These are phyloP conservation scores for Saccharomycopsis fibuligera DNA, from an alignment of 805 yeast genomes.

Conservation along the genomic window DNA sequence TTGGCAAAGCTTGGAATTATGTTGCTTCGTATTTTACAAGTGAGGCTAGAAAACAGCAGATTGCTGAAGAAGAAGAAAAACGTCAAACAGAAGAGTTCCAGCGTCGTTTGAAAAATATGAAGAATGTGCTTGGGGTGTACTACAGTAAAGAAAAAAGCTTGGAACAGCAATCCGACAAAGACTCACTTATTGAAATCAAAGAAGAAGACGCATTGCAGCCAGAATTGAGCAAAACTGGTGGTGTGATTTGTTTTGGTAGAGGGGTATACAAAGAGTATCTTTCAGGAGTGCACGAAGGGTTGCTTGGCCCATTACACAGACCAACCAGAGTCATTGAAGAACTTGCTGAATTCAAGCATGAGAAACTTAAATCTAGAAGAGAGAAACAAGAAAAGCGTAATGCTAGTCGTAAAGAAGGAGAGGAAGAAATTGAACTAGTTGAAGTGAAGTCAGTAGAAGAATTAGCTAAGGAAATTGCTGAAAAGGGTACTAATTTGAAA, in stretches of 20 bases:
- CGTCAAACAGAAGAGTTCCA: constrained; percentile 27
- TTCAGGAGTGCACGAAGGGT: constrained; percentile 88
- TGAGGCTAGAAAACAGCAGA: constrained; percentile 9
- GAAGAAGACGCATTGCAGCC: constrained; percentile 37
- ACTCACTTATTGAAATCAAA: no score
- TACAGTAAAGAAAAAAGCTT: constrained; percentile 28
- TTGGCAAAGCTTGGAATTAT: constrained; percentile 5
- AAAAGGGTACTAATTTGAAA: constrained; percentile 19
- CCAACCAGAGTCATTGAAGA: constrained; percentile 31
- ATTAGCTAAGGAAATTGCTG: constrained; percentile 9
- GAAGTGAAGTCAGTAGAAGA: constrained; percentile 13
- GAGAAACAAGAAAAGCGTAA: constrained; percentile 4
- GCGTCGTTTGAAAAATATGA: constrained; percentile 34
- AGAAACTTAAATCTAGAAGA: not conserved
- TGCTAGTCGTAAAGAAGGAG: constrained; percentile 16
- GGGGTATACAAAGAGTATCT: constrained; percentile 94
- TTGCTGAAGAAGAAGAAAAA: constrained; percentile 23
- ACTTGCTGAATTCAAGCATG: constrained; percentile 15
- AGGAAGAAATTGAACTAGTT: constrained; percentile 4
- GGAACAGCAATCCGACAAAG: no score
- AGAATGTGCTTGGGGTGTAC: constrained; percentile 55
- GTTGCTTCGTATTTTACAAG: constrained; percentile 7
- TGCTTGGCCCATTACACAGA: constrained; percentile 78
- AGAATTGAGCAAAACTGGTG: constrained; percentile 55
- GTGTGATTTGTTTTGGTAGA: constrained; percentile 86